These are phyloP conservation scores for Psophocarpus tetragonolobus DNA, from an alignment of 306 rosid genomes.

Conservation along the genomic window DNA sequence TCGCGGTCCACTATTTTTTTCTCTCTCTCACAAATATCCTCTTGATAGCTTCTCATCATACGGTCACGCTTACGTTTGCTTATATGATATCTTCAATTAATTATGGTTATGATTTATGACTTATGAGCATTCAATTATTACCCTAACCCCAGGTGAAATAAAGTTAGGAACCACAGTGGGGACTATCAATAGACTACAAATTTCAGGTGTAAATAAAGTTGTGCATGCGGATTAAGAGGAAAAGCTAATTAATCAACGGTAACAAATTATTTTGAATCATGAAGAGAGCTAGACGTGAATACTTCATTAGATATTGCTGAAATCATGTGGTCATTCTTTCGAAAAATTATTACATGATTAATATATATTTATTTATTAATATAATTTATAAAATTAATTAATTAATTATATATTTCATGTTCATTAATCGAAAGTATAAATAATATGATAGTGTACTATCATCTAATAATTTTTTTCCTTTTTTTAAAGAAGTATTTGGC, in stretches of 20 bases:
- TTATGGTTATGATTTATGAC: too few relatives aligned
- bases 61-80: neutral
- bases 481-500: too few relatives aligned
- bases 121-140: neutral
- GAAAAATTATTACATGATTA: too few relatives aligned
- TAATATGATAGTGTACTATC: too few relatives aligned
- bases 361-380: too few relatives aligned
- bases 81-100: neutral
- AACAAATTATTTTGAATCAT: constrained; percentile 22
- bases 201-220: constrained; percentile 1
- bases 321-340: constrained; percentile 34
- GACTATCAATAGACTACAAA: neutral
- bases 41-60: neutral
- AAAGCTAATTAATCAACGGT: constrained; percentile 9
- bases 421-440: too few relatives aligned
- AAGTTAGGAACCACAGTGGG: neutral
- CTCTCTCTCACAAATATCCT: neutral
- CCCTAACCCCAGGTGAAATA: constrained; percentile 15
- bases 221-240: neutral
- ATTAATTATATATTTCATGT: too few relatives aligned
- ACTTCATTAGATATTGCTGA: neutral
- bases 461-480: too few relatives aligned
- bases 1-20: neutral
- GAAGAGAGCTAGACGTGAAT: neutral
- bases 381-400: too few relatives aligned